Base-by-base conservation (phyloP, 2,329 filamentous ascomycete genomes). In the Alternaria solani region DNA sequence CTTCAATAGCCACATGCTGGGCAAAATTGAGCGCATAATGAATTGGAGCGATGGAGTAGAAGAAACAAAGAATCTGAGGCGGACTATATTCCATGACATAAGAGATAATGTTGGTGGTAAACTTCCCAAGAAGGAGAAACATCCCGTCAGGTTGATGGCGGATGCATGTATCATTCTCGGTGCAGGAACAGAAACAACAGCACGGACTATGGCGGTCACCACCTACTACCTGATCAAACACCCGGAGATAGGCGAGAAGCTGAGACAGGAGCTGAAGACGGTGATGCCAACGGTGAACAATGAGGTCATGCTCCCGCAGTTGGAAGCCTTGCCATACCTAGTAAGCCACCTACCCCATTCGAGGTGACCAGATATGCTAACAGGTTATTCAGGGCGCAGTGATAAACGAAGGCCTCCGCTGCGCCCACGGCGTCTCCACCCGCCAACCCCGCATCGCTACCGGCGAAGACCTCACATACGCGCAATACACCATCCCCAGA, bases 171-270 rank as follows among this genome's bases (percentile, higher is more conserved):
- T 71, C 2, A 54, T 79, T 3, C 56, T 76, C 2, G 68, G 66
- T 14, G 78, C 77, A 7, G 76, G 78, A 0, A 67, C 66, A 1
- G 73, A 75, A 28, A 79, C 77, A 0, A 75, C 75, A 1, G 71
- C 74, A 8, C 44, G 66, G 34, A 59, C 56, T 0, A 2, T 67
- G 43, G 47, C 56, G 3, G 51, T 51, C 0, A 38, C 47, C 3
- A 51, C 47, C 1, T 51, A 25, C 8, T 51, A 51, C 4, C 12
- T 51, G 47, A 36, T 51, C 9, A 51, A 39, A 16, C n/a, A 51
- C 7, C 5, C 23, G 0, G 32, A 51, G 2, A 11, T 25, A 2
- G 48, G 48, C 1, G 48, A 20, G 32, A 51, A 26, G 2, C 7
- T 51, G 2, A 28, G 48, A 18, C 5, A 26, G 1, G 48, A 51